Evolutionary conservation across 208 protist genomes (phyloP).

Genomic region (Trypanosoma cruzi): DNA sequence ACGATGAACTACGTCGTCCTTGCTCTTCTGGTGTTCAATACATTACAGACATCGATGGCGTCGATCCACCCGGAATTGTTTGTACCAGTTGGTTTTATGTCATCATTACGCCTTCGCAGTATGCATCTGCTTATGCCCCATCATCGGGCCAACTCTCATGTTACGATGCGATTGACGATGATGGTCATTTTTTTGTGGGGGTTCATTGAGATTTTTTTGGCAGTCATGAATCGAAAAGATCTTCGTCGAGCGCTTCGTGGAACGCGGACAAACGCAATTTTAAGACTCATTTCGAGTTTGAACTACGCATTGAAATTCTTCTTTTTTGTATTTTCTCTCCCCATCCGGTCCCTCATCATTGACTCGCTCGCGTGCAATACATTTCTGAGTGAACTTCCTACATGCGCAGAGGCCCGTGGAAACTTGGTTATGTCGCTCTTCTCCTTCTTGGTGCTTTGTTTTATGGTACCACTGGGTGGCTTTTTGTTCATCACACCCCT

Average conservation of each 20-base stretch:
- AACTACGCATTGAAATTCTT: conserved; percentile 35
- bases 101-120: conserved; percentile 48
- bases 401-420: conserved; percentile 34
- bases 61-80: conserved; percentile 60
- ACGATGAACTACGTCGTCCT: conserved; percentile 63
- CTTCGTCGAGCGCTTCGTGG: neutral
- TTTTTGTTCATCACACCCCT: conserved; percentile 42
- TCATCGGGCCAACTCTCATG: conserved; percentile 28
- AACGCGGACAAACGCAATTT: conserved; percentile 22
- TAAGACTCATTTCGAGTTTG: conserved; percentile 39
- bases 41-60: conserved; percentile 48
- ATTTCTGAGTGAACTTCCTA: conserved; percentile 53
- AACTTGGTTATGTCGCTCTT: conserved; percentile 31
- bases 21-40: conserved; percentile 40
- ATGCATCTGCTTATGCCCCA: conserved; percentile 65
- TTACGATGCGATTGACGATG: conserved; percentile 14
- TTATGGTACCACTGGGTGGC: conserved; percentile 45
- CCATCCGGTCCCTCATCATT: conserved; percentile 47
- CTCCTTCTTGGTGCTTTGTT: conserved; percentile 33
- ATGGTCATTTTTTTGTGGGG: conserved; percentile 9
- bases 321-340: conserved; percentile 47
- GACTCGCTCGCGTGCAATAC: conserved; percentile 72
- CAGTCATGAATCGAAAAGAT: neutral
- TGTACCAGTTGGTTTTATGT: conserved; percentile 51
- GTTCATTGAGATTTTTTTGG: conserved; percentile 3